Conservation (phyloP, 192 early-diverging fungal genomes). For the Allomyces macrogynus region DNA sequence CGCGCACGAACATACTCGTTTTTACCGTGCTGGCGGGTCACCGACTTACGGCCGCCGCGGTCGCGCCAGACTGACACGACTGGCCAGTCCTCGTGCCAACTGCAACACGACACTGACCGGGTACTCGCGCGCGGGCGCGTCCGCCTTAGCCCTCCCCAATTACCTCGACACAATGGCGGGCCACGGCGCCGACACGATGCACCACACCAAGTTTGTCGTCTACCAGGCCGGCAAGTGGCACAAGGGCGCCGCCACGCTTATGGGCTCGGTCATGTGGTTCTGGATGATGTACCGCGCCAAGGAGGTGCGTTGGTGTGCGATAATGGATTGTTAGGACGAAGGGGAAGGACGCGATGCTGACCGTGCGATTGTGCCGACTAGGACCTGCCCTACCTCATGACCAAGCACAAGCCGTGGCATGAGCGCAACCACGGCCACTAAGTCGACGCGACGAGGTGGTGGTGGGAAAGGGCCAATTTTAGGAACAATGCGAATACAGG, state of each 20-base stretch:
- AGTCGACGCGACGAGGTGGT: neutral
- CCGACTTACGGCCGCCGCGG: too few relatives aligned
- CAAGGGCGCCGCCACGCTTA: slow-evolving; percentile 31
- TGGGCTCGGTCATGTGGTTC: slow-evolving; percentile 60
- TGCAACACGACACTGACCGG: too few relatives aligned
- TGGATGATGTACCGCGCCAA: slow-evolving; percentile 69
- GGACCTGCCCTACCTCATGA: neutral
- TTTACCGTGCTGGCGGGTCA: too few relatives aligned
- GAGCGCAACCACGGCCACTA: neutral
- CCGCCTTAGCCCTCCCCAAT: too few relatives aligned
- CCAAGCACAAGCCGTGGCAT: neutral
- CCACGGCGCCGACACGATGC: neutral
- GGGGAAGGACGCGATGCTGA: neutral
- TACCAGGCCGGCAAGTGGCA: slow-evolving; percentile 27
- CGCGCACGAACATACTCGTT: too few relatives aligned
- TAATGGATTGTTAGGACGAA: neutral
- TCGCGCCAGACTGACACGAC: too few relatives aligned
- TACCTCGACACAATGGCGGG: neutral
- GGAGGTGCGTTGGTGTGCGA: slow-evolving; percentile 14
- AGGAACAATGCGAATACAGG: too few relatives aligned
- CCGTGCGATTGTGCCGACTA: neutral
- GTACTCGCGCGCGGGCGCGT: too few relatives aligned
- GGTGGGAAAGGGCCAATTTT: too few relatives aligned
- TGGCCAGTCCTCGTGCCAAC: too few relatives aligned
- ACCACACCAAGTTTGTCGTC: slow-evolving; percentile 18